Conservation (phyloP, 176 grass and related monocot genomes). For the Aegilops umbellulata region DNA sequence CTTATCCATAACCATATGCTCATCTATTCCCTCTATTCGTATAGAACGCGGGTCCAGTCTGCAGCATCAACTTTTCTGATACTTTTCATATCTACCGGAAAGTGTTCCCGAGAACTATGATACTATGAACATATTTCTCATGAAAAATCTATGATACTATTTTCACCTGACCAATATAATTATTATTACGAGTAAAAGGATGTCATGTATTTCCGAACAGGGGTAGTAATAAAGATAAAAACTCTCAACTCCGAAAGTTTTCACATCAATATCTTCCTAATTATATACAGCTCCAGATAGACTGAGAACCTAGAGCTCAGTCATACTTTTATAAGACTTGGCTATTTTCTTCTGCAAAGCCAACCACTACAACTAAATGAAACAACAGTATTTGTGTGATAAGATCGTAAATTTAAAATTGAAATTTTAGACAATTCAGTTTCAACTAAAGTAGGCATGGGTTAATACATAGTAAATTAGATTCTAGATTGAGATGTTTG, state of each 20-base stretch:
- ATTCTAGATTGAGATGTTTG: background rate
- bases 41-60: no score
- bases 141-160: no score
- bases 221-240: conserved; percentile 4
- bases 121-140: background rate
- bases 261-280: background rate
- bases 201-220: background rate
- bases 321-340: background rate
- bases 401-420: background rate
- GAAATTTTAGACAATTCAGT: background rate
- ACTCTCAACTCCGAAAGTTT: background rate
- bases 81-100: background rate
- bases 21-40: background rate
- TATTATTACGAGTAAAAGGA: background rate
- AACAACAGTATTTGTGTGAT: background rate
- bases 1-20: background rate
- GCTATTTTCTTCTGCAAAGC: background rate
- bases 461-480: background rate
- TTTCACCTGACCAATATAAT: background rate
- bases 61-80: background rate
- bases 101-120: background rate
- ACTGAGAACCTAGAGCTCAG: background rate
- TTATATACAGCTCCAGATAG: background rate
- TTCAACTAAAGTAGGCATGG: background rate
- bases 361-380: background rate